Conservation (phyloP, 306 rosid species). For the Vigna trinervia region DNA sequence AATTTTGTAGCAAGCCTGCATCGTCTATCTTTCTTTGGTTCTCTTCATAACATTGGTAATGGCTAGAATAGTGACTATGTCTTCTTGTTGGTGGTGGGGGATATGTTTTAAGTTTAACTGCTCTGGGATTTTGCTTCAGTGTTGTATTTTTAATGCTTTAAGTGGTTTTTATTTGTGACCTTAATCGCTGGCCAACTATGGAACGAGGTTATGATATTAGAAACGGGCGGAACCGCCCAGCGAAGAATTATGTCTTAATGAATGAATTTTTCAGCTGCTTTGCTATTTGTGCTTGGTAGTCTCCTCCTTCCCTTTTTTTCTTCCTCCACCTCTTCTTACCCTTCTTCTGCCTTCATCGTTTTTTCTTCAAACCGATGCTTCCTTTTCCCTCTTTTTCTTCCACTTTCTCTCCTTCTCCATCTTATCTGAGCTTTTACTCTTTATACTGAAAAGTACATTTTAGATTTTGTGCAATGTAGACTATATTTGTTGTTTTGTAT, state of each 20-base stretch:
- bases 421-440: too few relatives aligned
- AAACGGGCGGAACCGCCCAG: too few relatives aligned
- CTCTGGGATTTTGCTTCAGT: constrained; percentile 4
- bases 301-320: too few relatives aligned
- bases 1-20: constrained; percentile 35
- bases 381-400: too few relatives aligned
- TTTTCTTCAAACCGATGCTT: too few relatives aligned
- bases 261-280: not conserved
- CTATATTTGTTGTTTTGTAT: too few relatives aligned
- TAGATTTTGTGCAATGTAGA: too few relatives aligned
- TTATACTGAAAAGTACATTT: too few relatives aligned
- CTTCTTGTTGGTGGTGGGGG: not conserved
- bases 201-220: not conserved
- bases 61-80: not conserved
- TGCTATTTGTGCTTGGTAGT: not conserved
- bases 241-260: not conserved
- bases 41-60: not conserved
- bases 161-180: constrained; percentile 24
- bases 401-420: too few relatives aligned
- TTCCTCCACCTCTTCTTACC: too few relatives aligned
- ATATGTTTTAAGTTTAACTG: not conserved
- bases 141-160: constrained; percentile 21
- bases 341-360: too few relatives aligned
- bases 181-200: constrained; percentile 1
- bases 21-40: constrained; percentile 2